These are phyloP conservation scores for Durusdinium trenchii DNA, from an alignment of 73 alveolate species.

Conservation along the genomic window DNA sequence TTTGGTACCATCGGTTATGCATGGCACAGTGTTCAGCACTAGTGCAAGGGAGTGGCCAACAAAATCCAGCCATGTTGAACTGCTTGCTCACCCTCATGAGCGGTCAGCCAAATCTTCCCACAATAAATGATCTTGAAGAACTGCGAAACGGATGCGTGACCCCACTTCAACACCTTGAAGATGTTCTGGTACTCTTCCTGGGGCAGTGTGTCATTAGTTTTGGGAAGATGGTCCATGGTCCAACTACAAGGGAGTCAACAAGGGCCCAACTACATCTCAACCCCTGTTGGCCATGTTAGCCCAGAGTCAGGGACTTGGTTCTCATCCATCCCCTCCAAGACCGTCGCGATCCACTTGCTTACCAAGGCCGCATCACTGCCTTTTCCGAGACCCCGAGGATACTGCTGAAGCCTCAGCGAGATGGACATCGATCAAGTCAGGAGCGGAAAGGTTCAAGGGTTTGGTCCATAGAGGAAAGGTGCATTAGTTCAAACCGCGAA, in stretches of 20 bases:
- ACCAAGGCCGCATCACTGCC: constrained; percentile 61
- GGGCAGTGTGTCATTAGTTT: too few relatives aligned
- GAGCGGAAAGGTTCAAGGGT: background rate
- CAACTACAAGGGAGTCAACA: too few relatives aligned
- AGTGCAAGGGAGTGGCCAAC: background rate
- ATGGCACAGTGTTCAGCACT: background rate
- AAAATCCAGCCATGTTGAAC: constrained; percentile 4
- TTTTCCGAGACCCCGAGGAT: constrained; percentile 21
- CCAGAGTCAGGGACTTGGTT: background rate
- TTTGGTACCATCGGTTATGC: background rate
- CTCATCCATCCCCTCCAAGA: background rate
- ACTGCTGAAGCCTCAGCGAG: constrained; percentile 6
- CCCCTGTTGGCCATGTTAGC: background rate
- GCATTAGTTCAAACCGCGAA: background rate
- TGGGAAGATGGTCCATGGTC: background rate
- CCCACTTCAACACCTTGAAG: background rate
- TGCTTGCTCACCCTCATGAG: background rate
- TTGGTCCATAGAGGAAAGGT: background rate
- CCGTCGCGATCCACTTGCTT: background rate
- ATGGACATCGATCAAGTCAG: background rate
- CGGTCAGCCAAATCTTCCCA: background rate
- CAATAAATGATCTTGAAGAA: background rate
- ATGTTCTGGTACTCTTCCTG: background rate
- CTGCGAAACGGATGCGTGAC: background rate
- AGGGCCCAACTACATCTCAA: too few relatives aligned